Percentiles rank a stretch among this genome's conserved stretches.
Evolutionary conservation across 352 stramenopile genomes (phyloP).

Genomic region (Globisporangium lucens): DNA sequence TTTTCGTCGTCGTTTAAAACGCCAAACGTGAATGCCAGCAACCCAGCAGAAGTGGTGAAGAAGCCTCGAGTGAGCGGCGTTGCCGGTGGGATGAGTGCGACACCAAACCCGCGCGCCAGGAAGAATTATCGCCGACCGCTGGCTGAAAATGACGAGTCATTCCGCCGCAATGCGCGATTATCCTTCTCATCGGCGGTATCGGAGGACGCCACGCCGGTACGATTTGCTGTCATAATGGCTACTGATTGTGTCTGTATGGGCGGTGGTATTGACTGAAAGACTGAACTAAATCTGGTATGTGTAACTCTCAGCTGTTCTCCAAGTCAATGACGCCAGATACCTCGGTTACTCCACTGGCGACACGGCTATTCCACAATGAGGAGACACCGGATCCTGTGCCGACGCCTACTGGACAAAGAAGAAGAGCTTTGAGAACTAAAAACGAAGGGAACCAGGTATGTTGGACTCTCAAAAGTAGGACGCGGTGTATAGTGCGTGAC

Average conservation of each 20-base stretch:
- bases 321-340: neutral
- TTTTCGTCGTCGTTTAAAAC: slow-evolving; percentile 33
- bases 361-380: slow-evolving; percentile 18
- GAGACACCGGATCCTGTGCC: slow-evolving; percentile 11
- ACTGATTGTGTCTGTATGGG: too few species aligned
- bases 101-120: slow-evolving; percentile 32
- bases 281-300: too few species aligned
- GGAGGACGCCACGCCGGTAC: slow-evolving; percentile 57
- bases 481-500: too few species aligned
- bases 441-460: slow-evolving; percentile 13
- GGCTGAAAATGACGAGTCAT: slow-evolving; percentile 54
- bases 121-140: slow-evolving; percentile 53
- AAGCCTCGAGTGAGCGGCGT: slow-evolving; percentile 43
- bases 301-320: neutral
- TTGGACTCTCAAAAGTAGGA: neutral
- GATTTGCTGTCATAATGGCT: neutral
- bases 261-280: too few species aligned
- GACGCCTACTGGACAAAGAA: neutral
- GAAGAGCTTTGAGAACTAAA: neutral
- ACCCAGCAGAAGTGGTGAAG: slow-evolving; percentile 42
- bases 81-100: slow-evolving; percentile 18
- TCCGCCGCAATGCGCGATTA: slow-evolving; percentile 41
- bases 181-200: slow-evolving; percentile 57
- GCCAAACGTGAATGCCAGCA: slow-evolving; percentile 19
- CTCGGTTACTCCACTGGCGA: slow-evolving; percentile 13